Conservation (phyloP, 306 rosid genomes). For the apple (Malus domestica) region DNA sequence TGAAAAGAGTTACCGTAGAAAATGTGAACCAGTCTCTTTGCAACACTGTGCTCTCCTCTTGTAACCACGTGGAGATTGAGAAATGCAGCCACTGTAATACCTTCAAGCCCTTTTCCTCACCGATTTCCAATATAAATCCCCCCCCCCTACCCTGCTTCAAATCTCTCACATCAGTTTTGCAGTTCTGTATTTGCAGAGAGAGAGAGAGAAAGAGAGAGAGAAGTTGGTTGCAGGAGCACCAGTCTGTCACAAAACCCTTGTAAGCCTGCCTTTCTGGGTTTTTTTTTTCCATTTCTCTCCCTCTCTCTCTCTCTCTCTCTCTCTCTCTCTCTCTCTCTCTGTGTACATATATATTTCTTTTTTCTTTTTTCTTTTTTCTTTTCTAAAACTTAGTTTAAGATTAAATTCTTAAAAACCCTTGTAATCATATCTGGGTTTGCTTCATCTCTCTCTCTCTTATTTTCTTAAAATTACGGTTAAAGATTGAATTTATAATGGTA, state of each 20-base stretch:
- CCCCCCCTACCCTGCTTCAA: not conserved
- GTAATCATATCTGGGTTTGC: conserved; percentile 10
- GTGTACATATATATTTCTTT: too few species aligned
- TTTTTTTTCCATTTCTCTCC: too few species aligned
- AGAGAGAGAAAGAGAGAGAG: not conserved
- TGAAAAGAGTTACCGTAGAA: not conserved
- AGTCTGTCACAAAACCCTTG: not conserved
- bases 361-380: not conserved
- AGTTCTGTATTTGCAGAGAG: not conserved
- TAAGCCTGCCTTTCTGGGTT: conserved; percentile 6
- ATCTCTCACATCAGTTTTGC: not conserved
- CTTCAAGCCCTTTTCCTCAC: not conserved
- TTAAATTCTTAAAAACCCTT: not conserved
- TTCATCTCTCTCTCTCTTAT: not conserved
- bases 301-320: not conserved
- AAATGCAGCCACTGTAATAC: not conserved
- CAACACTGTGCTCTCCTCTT: not conserved
- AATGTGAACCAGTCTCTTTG: not conserved
- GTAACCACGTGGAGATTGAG: conserved; percentile 21
- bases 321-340: not conserved
- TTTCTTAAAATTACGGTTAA: not conserved
- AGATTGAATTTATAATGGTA: not conserved
- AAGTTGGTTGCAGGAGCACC: not conserved
- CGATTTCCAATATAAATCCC: not conserved
- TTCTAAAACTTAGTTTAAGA: not conserved